Evolutionary conservation across 352 stramenopile species (phyloP).

Genomic region (Discostella stelligera): DNA sequence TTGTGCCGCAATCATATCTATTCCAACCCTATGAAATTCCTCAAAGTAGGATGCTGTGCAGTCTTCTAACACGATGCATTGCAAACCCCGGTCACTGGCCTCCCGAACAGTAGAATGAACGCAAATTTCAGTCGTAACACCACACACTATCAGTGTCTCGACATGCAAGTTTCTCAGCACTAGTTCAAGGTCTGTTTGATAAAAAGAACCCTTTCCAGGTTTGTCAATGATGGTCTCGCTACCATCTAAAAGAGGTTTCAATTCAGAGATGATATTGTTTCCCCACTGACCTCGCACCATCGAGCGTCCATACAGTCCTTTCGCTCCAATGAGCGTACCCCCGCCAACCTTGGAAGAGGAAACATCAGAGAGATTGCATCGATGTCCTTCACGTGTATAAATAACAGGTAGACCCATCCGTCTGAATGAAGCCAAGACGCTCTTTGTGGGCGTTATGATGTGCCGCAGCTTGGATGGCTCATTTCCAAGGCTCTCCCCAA

Average conservation of each 20-base stretch:
- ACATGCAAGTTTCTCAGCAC: conserved; percentile 60
- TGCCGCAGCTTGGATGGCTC: conserved; percentile 63
- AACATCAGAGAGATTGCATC: conserved; percentile 65
- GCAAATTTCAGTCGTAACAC: conserved; percentile 81
- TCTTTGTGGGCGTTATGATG: conserved; percentile 60
- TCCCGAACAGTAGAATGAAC: conserved; percentile 82
- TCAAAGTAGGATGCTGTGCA: conserved; percentile 63
- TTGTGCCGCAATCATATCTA: conserved; percentile 69
- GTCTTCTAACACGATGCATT: conserved; percentile 72
- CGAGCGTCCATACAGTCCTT: conserved; percentile 54
- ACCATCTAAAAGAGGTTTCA: conserved; percentile 44
- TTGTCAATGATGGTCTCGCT: conserved; percentile 77
- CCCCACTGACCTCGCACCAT: conserved; percentile 69
- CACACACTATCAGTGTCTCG: conserved; percentile 65
- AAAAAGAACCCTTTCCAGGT: conserved; percentile 75
- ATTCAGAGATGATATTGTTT: conserved; percentile 70
- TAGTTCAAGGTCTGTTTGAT: conserved; percentile 69
- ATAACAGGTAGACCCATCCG: conserved; percentile 59
- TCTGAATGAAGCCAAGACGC: conserved; percentile 55
- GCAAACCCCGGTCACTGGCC: conserved; percentile 70
- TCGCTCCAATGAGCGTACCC: conserved; percentile 58
- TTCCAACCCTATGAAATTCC: conserved; percentile 58
- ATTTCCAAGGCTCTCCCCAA: conserved; percentile 79
- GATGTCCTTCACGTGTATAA: conserved; percentile 77
- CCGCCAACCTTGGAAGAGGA: conserved; percentile 20